Evolutionary conservation across 75 land plant genomes (phyloP), one percentile per base, ranked within the genome.

Genomic region (Pinus albicaulis): DNA sequence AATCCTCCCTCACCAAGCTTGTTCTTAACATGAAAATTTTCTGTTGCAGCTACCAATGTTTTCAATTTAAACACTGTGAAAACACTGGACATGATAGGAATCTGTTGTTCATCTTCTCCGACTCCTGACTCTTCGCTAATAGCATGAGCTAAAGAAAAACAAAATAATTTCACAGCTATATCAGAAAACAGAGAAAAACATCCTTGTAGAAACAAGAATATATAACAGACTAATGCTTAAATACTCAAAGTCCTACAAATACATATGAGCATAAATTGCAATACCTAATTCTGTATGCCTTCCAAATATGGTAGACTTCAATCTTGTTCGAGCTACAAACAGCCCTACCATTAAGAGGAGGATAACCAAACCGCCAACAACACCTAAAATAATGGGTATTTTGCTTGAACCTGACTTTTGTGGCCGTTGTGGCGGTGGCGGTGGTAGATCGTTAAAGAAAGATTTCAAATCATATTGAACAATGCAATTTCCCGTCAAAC

Each of bases 1-100:
- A 64, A 64, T 25, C 68, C 68, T 64, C 68, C 68, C 36, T 64
- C 68, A 3, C 68, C 68, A 4, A 64, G 41, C 68, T 16, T 64
- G 68, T 64, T 64, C 68, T 64, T 28, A 14, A 14, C 68, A 13
- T 64, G 38, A 28, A 64, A 64, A 64, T 64, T 64, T 28, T 28
- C 28, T 13, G 68, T 64, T 25, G 68, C 68, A 14, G 26, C 68
- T 64, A 64, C 17, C 28, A 64, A 31, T 64, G 68, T 64, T 31
- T 64, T 34, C 17, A 64, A 1, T 15, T 64, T 15, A 64, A 64
- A 64, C 15, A 64, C 7, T 15, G 59, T 17, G 20, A 19, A 5
- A 58, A 5, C 59, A 58, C 5, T 5, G 59, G 59, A 6, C 4
- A 58, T 5, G 5, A 7, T 58, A 8, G 59, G 19, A 58, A 6